Conservation (phyloP, 202 grass and related monocot species). For the Zoysia matrella region DNA sequence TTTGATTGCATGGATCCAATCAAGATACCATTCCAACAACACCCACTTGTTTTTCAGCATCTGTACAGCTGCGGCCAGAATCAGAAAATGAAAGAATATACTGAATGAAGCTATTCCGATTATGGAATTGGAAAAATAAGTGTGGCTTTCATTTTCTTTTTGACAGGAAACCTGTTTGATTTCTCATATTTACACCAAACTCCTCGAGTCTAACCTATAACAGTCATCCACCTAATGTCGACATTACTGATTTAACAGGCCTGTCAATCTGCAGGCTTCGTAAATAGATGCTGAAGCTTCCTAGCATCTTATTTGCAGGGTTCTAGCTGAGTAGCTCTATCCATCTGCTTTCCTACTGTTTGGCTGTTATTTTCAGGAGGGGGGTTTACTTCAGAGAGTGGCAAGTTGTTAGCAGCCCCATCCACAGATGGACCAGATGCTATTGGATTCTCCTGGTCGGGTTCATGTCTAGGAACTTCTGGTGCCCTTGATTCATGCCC, state of each 20-base stretch:
- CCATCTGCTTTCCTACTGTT: constrained; percentile 48
- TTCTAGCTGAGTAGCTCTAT: constrained; percentile 47
- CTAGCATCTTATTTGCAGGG: constrained; percentile 41
- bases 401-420: constrained; percentile 38
- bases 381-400: constrained; percentile 33
- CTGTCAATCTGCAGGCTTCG: constrained; percentile 7
- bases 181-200: constrained; percentile 55
- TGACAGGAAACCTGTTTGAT: constrained; percentile 32
- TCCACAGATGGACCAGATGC: constrained; percentile 35
- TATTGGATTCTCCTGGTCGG: constrained; percentile 48
- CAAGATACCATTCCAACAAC: background rate
- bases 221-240: constrained; percentile 1
- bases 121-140: background rate
- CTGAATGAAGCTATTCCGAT: constrained; percentile 12
- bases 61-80: background rate
- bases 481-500: constrained; percentile 45
- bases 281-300: constrained; percentile 1
- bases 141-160: background rate
- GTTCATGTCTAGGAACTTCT: constrained; percentile 52
- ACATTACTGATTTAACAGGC: constrained; percentile 7
- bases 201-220: constrained; percentile 40
- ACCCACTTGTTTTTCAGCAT: background rate
- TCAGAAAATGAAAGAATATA: background rate
- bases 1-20: background rate
- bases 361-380: constrained; percentile 44